A percentile compares a stretch with the other conserved stretches of the same genome.
These are phyloP conservation scores for Ceriops zippeliana DNA, from an alignment of 345 rosid species.

Conservation along the genomic window DNA sequence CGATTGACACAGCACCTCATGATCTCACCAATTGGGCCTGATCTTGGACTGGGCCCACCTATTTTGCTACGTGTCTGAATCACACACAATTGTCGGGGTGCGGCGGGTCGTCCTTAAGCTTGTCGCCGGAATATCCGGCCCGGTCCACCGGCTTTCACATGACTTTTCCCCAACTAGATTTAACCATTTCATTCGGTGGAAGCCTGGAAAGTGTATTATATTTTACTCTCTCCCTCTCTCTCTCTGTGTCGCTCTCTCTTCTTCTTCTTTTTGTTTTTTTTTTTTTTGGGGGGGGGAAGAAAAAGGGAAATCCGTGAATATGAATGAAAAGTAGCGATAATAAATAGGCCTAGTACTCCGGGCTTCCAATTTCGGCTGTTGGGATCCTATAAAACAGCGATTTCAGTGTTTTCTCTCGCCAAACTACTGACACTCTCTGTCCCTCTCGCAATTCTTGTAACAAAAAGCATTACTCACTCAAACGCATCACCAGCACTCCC, in stretches of 20 bases:
- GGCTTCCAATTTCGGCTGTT: constrained; percentile 35
- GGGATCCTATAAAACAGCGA: constrained; percentile 59
- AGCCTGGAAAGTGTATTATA: too few species aligned
- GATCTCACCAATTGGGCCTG: constrained; percentile 7
- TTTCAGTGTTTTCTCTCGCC: constrained; percentile 32
- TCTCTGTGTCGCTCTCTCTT: too few species aligned
- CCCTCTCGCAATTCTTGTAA: background rate
- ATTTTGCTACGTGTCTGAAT: constrained; percentile 36
- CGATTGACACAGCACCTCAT: constrained; percentile 10
- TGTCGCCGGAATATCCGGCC: constrained; percentile 24
- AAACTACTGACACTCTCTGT: constrained; percentile 23
- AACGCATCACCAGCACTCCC: background rate
- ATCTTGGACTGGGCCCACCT: background rate
- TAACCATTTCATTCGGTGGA: background rate
- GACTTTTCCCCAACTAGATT: background rate
- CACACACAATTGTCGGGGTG: constrained; percentile 29
- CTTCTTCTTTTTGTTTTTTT: background rate
- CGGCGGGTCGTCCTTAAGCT: constrained; percentile 31
- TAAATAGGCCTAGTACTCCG: constrained; percentile 1
- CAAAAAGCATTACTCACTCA: background rate
- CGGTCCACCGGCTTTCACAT: constrained; percentile 3
- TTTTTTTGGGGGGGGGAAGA: background rate
- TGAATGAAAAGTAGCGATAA: background rate
- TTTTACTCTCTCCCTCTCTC: too few species aligned
- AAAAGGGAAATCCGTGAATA: background rate